A percentile compares a stretch with the other conserved stretches of the same genome.
These are phyloP conservation scores for Trapa incisa DNA, from an alignment of 345 rosid genomes.

Conservation along the genomic window DNA sequence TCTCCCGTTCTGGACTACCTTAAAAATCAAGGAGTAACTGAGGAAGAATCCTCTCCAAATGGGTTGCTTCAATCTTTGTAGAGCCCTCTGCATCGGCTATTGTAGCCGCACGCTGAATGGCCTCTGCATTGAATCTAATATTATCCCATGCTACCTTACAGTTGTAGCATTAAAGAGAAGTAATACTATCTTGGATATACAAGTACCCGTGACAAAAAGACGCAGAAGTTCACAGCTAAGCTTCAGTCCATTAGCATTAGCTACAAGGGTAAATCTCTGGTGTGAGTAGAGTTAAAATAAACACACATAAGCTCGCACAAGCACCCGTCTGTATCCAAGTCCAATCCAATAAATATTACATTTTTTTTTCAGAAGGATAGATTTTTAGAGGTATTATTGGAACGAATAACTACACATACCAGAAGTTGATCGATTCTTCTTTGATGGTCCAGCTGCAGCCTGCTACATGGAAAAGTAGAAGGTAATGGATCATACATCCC, in stretches of 20 bases:
- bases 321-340: neutral
- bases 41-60: conserved; percentile 41
- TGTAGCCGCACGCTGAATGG: conserved; percentile 35
- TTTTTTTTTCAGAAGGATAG: neutral
- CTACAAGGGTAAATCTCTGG: conserved; percentile 26
- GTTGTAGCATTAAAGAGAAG: too few relatives aligned
- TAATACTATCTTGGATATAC: neutral
- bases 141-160: neutral
- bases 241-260: conserved; percentile 65
- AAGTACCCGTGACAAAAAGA: conserved; percentile 53
- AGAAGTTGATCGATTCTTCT: conserved; percentile 62
- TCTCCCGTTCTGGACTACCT: neutral
- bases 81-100: conserved; percentile 43
- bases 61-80: conserved; percentile 32
- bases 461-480: conserved; percentile 11
- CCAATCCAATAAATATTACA: neutral
- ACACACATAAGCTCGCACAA: neutral
- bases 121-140: conserved; percentile 18
- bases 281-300: neutral
- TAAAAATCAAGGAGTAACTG: conserved; percentile 39
- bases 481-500: neutral
- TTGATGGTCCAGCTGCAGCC: conserved; percentile 45
- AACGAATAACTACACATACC: conserved; percentile 24
- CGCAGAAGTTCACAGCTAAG: conserved; percentile 75
- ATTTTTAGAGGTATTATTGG: too few relatives aligned